Percentiles rank a stretch among this genome's conserved stretches.
These are phyloP conservation scores for Pichia sp. DNA, from an alignment of 1,139 yeast species.

Conservation along the genomic window DNA sequence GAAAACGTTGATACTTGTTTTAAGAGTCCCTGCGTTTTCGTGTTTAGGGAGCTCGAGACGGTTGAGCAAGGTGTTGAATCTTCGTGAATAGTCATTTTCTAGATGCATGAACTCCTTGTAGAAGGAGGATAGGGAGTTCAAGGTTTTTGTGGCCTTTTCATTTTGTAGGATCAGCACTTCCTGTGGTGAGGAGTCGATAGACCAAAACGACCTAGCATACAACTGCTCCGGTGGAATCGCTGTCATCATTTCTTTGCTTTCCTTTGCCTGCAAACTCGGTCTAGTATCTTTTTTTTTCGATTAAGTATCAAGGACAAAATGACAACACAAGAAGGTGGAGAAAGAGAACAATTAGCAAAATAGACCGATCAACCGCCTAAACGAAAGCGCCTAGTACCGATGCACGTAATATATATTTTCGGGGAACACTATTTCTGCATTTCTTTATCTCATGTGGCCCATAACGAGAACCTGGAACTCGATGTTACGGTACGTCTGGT, in stretches of 20 bases:
- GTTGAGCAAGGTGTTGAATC: conserved; percentile 47
- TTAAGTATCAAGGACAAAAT: not conserved
- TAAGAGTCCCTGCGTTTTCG: conserved; percentile 57
- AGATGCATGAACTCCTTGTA: conserved; percentile 51
- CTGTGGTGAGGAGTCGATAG: conserved; percentile 32
- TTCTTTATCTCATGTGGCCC: not conserved
- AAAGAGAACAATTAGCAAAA: not conserved
- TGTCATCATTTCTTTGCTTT: not conserved
- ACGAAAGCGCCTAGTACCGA: not conserved
- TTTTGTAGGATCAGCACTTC: conserved; percentile 44
- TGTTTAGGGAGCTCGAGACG: conserved; percentile 47
- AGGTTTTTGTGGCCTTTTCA: conserved; percentile 39
- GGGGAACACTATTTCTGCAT: not conserved
- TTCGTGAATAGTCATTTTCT: conserved; percentile 69
- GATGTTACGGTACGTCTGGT: not conserved
- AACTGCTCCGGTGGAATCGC: conserved; percentile 8
- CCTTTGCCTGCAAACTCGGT: too few species aligned
- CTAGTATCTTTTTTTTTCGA: too few species aligned
- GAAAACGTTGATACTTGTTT: conserved; percentile 56
- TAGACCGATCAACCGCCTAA: not conserved
- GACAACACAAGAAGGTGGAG: not conserved
- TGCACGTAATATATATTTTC: not conserved
- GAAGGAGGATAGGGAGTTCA: conserved; percentile 43
- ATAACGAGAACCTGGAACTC: not conserved
- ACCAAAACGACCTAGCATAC: conserved; percentile 30